These are phyloP conservation scores for Mycena sanguinolenta DNA, from an alignment of 768 basidiomycete species.

Conservation along the genomic window DNA sequence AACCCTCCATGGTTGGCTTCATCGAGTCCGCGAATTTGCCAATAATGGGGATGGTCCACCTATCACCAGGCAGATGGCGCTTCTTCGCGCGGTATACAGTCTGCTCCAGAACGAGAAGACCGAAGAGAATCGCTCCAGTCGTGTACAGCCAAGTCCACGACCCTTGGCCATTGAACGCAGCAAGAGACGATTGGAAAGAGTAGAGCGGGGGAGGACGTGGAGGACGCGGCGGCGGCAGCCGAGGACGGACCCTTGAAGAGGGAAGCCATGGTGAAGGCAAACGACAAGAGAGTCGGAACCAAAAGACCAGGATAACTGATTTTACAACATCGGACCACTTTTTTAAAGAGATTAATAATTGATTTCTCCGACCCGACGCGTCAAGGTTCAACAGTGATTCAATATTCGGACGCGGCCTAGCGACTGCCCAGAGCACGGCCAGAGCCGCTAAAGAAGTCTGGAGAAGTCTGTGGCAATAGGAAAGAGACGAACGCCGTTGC, in stretches of 20 bases:
- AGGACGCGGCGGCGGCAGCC: slow-evolving; percentile 52
- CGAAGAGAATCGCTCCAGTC: slow-evolving; percentile 73
- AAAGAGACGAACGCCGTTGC: too few relatives aligned
- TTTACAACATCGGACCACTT: slow-evolving; percentile 24
- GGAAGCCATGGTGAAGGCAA: slow-evolving; percentile 47
- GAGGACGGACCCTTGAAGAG: slow-evolving; percentile 44
- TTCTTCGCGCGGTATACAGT: slow-evolving; percentile 92
- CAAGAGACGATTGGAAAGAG: slow-evolving; percentile 54
- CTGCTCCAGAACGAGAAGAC: slow-evolving; percentile 90
- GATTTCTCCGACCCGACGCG: slow-evolving; percentile 4
- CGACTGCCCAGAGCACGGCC: background rate
- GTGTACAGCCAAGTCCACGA: slow-evolving; percentile 78
- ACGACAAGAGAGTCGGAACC: slow-evolving; percentile 1
- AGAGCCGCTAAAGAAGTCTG: background rate
- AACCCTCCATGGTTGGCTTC: slow-evolving; percentile 91
- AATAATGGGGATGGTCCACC: slow-evolving; percentile 97
- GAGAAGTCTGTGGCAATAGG: too few relatives aligned
- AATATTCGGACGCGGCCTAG: background rate
- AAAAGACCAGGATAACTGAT: background rate
- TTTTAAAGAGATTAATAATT: slow-evolving; percentile 3
- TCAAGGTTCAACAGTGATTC: background rate
- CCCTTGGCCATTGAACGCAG: slow-evolving; percentile 59
- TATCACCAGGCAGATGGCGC: slow-evolving; percentile 84
- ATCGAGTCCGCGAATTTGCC: slow-evolving; percentile 96
- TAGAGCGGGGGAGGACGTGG: slow-evolving; percentile 45